Conservation (phyloP, 2,329 filamentous ascomycete species). For the Fusarium globosum region DNA sequence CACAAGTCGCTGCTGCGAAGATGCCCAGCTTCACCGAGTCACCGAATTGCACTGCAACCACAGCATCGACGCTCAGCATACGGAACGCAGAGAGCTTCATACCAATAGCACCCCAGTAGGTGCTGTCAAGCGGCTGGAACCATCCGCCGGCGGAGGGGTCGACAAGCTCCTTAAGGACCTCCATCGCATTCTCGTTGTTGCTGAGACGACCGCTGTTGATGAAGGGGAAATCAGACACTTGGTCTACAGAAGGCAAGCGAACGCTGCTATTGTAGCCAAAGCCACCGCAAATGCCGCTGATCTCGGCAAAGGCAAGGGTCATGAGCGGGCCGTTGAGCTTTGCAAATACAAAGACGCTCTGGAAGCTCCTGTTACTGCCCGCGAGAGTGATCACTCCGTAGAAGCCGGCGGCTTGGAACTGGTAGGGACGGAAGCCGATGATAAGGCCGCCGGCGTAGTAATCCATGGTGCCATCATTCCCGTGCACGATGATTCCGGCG, state of each 20-base stretch:
- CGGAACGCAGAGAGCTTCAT: conserved; percentile 53
- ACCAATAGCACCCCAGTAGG: conserved; percentile 54
- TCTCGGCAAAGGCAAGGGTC: conserved; percentile 51
- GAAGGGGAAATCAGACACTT: conserved; percentile 37
- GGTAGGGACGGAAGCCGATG: conserved; percentile 50
- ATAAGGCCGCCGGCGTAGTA: conserved; percentile 53
- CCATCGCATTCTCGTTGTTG: not conserved
- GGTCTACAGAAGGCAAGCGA: conserved; percentile 42
- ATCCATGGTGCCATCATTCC: conserved; percentile 36
- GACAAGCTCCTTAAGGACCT: not conserved
- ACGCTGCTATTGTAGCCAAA: conserved; percentile 56
- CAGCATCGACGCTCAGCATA: conserved; percentile 51
- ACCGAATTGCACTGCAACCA: conserved; percentile 50
- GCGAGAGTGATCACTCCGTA: conserved; percentile 47
- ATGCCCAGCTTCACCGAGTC: conserved; percentile 49
- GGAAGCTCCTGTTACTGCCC: conserved; percentile 34
- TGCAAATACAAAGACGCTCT: conserved; percentile 52
- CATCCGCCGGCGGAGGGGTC: conserved; percentile 35
- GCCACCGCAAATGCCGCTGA: conserved; percentile 50
- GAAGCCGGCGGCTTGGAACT: conserved; percentile 54
- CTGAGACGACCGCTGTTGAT: not conserved
- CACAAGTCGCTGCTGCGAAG: conserved; percentile 46
- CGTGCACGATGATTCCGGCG: conserved; percentile 50
- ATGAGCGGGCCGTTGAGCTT: conserved; percentile 54
- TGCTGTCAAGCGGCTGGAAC: conserved; percentile 46